Percentiles rank a stretch among this genome's conserved stretches.
phyloP scores from a whole-genome alignment of 768 basidiomycete species.

The Lactarius psammicola region DNA sequence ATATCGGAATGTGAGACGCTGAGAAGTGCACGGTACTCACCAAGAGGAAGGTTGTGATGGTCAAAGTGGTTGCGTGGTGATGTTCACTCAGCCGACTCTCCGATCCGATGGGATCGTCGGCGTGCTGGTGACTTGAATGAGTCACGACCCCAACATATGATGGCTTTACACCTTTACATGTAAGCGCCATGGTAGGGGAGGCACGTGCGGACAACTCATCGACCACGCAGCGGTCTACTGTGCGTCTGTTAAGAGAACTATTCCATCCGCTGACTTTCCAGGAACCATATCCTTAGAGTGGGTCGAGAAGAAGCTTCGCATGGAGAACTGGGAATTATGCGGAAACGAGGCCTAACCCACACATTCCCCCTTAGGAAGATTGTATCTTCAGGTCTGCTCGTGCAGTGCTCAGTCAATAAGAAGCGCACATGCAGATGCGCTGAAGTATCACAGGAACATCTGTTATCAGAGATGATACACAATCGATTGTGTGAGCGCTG shows the following conservation, averaged over 20 bases:
- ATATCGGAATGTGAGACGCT: not conserved
- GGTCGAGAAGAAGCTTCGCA: not conserved
- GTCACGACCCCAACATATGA: not conserved
- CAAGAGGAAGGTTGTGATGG: not conserved
- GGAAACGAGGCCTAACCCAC: not conserved
- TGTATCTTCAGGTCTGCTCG: too few relatives aligned
- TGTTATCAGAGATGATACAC: conserved; percentile 46
- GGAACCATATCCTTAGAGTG: not conserved
- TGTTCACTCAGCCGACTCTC: too few relatives aligned
- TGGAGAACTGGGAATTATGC: not conserved
- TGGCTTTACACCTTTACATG: not conserved
- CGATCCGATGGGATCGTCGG: not conserved
- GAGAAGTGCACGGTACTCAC: not conserved
- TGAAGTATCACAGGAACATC: not conserved
- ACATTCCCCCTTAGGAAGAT: too few relatives aligned
- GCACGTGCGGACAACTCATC: too few relatives aligned
- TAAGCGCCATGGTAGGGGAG: not conserved
- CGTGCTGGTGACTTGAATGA: not conserved
- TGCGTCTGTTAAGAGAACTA: too few relatives aligned
- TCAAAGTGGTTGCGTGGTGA: not conserved
- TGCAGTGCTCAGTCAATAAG: too few relatives aligned
- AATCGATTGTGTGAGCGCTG: conserved; percentile 46
- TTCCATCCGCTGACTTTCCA: not conserved
- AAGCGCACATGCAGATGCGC: not conserved
- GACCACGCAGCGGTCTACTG: too few relatives aligned